Evolutionary conservation across 176 grass and related monocot species (phyloP), one percentile per base, ranked within the genome.

Genomic region (Juncus inflexus): DNA sequence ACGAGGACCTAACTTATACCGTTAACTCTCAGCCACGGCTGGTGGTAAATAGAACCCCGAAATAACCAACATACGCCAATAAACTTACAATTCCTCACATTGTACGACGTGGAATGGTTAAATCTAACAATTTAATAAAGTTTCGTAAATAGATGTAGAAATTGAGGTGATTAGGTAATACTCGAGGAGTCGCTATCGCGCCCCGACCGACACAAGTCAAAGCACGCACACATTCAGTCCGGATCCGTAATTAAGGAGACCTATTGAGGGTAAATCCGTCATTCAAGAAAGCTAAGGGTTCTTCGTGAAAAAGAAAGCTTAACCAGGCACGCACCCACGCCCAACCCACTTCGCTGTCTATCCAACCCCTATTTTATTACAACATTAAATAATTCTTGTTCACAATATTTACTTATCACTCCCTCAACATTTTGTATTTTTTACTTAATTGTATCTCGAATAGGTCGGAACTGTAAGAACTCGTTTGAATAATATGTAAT

Each of bases 181-280:
- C 19, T 28, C 9, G 58, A 10, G n/a, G 16, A 28, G 67, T 58
- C 67, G 52, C 67, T 59, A 42, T 71, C 43, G 72, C 45, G 35
- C 61, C 12, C 36, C 59, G 47, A 65, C 37, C 72, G 59, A 75
- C 72, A 75, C 72, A 75, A 64, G 72, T 75, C 72, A 75, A 64
- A 75, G 7, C 9, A 12, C 41, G 43, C 43, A 42, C 39, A 55
- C 12, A 45, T 50, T 2, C 7, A 41, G 70, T 15, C 58, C 58
- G 60, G 60, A 63, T 74, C 41, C 40, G 70, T 74, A 5, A 75
- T 75, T 62, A 38, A 9, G 28, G 10, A 42, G 62, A 7, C 9
- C 41, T 11, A 49, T 74, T 14, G 14, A 37, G 66, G 52, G 53
- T 52, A 71, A 58, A 71, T 71, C 67, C 7, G 52, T 59, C 50